Conservation (phyloP, 75 land plant species). For the Cryptomeria japonica region DNA sequence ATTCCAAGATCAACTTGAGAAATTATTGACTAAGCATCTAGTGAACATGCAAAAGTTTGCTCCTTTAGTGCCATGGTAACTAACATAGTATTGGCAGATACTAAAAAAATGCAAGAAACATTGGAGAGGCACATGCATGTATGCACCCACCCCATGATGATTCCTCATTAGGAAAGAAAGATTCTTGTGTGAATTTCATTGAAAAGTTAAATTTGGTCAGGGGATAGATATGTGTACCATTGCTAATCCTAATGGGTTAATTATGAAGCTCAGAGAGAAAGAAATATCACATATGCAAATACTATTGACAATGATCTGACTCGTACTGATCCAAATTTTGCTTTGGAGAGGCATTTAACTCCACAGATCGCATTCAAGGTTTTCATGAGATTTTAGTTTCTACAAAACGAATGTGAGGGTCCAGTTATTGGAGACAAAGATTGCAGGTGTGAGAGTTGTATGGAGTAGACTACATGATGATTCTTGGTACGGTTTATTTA, state of each 20-base stretch:
- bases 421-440: slow-evolving; percentile 17
- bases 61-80: not conserved
- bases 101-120: not conserved
- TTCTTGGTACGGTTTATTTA: no score
- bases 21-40: not conserved
- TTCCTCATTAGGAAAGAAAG: not conserved
- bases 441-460: slow-evolving; percentile 24
- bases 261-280: not conserved
- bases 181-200: not conserved
- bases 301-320: no score
- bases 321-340: not conserved
- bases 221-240: not conserved
- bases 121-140: not conserved
- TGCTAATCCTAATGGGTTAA: not conserved
- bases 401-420: slow-evolving; percentile 4
- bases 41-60: not conserved
- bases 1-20: not conserved
- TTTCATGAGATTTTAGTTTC: not conserved
- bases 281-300: not conserved
- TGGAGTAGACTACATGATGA: no score
- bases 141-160: not conserved
- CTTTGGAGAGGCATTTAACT: not conserved
- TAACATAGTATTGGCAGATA: not conserved
- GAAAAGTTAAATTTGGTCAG: not conserved
- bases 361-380: not conserved